Evolutionary conservation across 2,329 filamentous ascomycete species (phyloP), one percentile per base, ranked within the genome.

Genomic region (Stemphylium beticola): DNA sequence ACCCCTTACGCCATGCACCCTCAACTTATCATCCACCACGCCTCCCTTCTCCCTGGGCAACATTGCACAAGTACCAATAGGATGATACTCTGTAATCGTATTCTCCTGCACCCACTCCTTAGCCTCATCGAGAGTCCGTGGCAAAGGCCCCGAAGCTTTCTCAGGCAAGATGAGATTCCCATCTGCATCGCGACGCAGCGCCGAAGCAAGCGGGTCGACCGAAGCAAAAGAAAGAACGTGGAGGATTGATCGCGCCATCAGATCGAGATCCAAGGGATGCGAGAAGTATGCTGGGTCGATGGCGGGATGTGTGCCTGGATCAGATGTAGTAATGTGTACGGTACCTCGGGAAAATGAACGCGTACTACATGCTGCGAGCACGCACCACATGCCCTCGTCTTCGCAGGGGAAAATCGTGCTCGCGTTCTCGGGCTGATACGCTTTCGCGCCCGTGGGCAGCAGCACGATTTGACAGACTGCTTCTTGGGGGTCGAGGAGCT

Each of bases 241-340:
- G 18, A 63, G 67, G 4, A 73, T 53, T 32, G 75, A 71, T 4
- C 73, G 68, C 0, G 76, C 74, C 0, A 77, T 61, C 8, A 81
- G 56, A 36, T 79, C 73, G 4, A 76, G 50, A 49, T 82, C 79
- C 2, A 78, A 62, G 0, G 79, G 77, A 49, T 82, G 76, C 7
- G 74, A 71, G 15, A 81, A 67, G 33, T 79, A 80, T 10, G 71
- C 71, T 1, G 75, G 72, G 51, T 79, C 75, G 43, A 81, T 77
- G 1, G 57, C 34, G 0, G 77, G 77, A 7, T 70, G 55, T 1
- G 54, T 65, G 0, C 60, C 58, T 0, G 71, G 64, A 34, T 76
- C 62, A 0, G 75, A 76, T 0, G 57, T 53, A 5, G 45, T 48
- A 18, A 80, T 74, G 46, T 80, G 78, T 0, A 74, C 61, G 14